Base-by-base conservation (phyloP, 306 rosid genomes). In the Astragalus membranaceus region DNA sequence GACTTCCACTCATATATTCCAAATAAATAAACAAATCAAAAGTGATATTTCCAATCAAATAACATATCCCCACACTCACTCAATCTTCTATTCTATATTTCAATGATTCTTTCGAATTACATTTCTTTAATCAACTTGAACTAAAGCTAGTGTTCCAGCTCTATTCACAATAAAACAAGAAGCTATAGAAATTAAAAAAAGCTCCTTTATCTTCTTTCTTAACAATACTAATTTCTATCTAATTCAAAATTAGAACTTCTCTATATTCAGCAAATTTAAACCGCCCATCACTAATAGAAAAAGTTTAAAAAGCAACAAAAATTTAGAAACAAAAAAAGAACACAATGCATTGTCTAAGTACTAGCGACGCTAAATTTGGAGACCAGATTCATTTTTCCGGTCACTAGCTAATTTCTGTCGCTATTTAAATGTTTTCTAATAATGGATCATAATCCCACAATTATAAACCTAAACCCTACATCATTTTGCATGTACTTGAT, bases 1-100 rank as follows among this genome's bases (percentile, higher is more conserved):
- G 88, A 90, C 88, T 86, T 90, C 96, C 98, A 88, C 98, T 88
- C 83, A 84, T 85, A 89, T 87, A 88, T 93, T 92, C 93, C 87
- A 81, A 84, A 76, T 62, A 88, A 83, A 83, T 64, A 82, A 83
- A 85, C 78, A 79, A 86, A 77, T 83, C 14, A 81, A 88, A 86
- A 85, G 91, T 84, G 91, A 82, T 87, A 84, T 83, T 85, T 86
- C 85, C 88, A 84, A 86, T 82, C 89, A 80, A 85, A 78, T 80
- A 80, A 87, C 78, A 69, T 60, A 86, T 81, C 84, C 87, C 82
- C 80, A 77, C 83, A 72, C 80, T 74, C 33, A 75, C 80, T 75
- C 77, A 44, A 41, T 65, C 74, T 20, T 62, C 63, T 44, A 72
- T 75, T 82, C 81, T 81, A 82, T 81, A 85, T 73, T 78, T 80